Evolutionary conservation across 208 protist species (phyloP), one percentile per base, ranked within the genome.

Genomic region (Trypanosoma lewisi): DNA sequence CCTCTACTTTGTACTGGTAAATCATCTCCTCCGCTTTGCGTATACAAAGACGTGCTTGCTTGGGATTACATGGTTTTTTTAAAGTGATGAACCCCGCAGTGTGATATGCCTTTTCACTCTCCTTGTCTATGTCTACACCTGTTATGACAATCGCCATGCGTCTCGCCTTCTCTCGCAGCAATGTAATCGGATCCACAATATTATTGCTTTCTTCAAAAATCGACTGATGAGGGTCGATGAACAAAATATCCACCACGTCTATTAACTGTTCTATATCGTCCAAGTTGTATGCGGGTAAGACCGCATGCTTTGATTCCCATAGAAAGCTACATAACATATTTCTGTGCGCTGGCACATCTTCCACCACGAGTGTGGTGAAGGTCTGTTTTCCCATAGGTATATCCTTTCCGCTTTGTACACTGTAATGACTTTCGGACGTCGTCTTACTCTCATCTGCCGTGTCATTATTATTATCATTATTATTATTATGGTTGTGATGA

Each of bases 321-420:
- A 96, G 69, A 63, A 83, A 94, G 19, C 76, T 70, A 42, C 88
- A 96, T 17, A 96, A 57, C 82, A 95, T 89, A 63, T 92, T 93
- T 48, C 89, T 79, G 51, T 95, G 86, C 9, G 83, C 82, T 39
- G 89, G 75, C 3, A 65, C 82, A 69, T 93, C 86, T 63, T 95
- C 89, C 37, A 81, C 86, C 9, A 95, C 78, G 47, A 92, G 80
- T 34, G 89, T 95, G 6, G 86, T 93, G 73, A 87, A 95, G 21
- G 62, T 67, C 1, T 59, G 51, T 16, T 16, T 23, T 25, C 19
- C 49, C 12, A 39, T 31, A 7, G 47, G 36, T 49, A 50, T 2
- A 2, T 16, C 14, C 36, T 14, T 34, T 17, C 31, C 51, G 28
- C 48, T 51, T 12, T 1, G 1, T 2, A 44, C 6, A 28, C 45